Base-by-base conservation (phyloP, 2,329 filamentous ascomycete species). In the Ascochyta pisi region DNA sequence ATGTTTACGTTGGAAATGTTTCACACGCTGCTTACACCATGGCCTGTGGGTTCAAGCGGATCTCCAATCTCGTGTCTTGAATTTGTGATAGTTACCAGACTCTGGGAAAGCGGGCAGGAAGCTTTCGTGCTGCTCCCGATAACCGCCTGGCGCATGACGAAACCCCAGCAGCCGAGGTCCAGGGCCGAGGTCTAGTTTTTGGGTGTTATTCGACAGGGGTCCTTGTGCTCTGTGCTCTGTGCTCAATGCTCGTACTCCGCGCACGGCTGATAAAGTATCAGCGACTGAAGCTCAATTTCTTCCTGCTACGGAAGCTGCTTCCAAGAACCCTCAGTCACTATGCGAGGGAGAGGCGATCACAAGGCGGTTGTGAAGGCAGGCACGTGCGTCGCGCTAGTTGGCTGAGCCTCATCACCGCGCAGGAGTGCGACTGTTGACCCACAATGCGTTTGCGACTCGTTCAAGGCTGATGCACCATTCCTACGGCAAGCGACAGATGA, bases 161-260 rank as follows among this genome's bases (percentile, higher is more conserved):
- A 60, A 62, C 65, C 63, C 65, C 63, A 62, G 62, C 65, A 71
- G 57, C 72, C 72, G 72, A 75, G 72, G 71, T 71, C 65, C 58
- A 70, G 50, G 59, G 54, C 54, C 62, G 72, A 74, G 70, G 71
- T 73, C 67, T 63, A 69, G 58, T 41, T 42, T 35, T 34, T 12
- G 9, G 15, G 34, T 19, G 27, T 19, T 12, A 19, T 40, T 44
- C 19, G 24, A 38, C 37, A 43, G 24, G 43, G 51, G 38, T 44
- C 23, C 9, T 22, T 38, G 52, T 49, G 46, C 31, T 41, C 42
- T 38, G 46, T 50, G 53, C 41, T 50, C 47, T 15, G 31, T 23
- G 42, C 41, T 8, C 16, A 26, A 26, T 6, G 44, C 39, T 10
- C 23, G 12, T 23, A 29, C 35, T 41, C 52, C 42, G 19, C 47